Base-by-base conservation (phyloP, 83 land plant genomes). In the Thuja plicata region DNA sequence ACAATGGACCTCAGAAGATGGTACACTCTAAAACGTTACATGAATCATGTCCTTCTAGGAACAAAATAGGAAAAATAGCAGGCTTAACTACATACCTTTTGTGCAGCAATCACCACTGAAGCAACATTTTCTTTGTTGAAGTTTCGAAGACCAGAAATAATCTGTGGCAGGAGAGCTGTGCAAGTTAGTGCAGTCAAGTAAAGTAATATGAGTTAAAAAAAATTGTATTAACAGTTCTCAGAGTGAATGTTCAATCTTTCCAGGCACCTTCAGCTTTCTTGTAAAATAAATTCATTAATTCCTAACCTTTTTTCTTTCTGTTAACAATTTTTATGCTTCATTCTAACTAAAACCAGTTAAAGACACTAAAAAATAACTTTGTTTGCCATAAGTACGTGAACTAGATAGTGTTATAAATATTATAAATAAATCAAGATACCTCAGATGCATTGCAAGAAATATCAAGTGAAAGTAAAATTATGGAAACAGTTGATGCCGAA, bases 121-220 rank as follows among this genome's bases (percentile, higher is more conserved):
- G 99, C 96, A 79, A 97, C 97, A 85, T 87, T 94, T 41, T 92
- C 93, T 38, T 86, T 94, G 74, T 97, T 92, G 85, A 94, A 97
- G 86, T 97, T 97, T 88, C 93, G 94, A 81, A 97, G 92, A 5
- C 99, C 98, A 45, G 98, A 92, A 78, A 97, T 97, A 55, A 97
- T 94, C 99, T 97, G 94, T 43, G 90, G 41, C 32, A 46, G 8
- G 3, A 78, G 43, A 37, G 1, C 82, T 16, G 2, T 6, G 38
- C 38, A 2, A 34, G 16, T 78, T 78, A 78, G 43, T 35, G 17
- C 45, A 15, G 21, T 78, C 80, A 13, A 16, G 17, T 38, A 40
- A 78, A 78, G 40, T 12, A 37, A 38, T 8, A 78, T 78, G 38
- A 74, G 10, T 74, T 34, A 34, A 34, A 32, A 34, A 13, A 40